These are phyloP conservation scores for Pichia thaimueangensis DNA, from an alignment of 805 yeast species.

Conservation along the genomic window DNA sequence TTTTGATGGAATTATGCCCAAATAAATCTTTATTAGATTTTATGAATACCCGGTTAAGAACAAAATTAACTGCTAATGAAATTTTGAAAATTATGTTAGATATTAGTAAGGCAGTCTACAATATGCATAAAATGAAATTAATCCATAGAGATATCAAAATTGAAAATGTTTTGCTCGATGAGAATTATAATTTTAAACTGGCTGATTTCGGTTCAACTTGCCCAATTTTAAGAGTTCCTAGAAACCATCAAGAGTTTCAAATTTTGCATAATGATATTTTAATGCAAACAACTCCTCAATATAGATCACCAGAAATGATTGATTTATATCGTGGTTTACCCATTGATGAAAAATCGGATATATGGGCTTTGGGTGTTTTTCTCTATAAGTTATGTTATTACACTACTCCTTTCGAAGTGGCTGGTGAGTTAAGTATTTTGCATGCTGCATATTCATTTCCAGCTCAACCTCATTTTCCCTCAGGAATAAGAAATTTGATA, in stretches of 20 bases:
- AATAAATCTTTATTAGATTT: constrained; percentile 80
- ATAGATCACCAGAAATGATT: constrained; percentile 93
- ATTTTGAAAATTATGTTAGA: constrained; percentile 80
- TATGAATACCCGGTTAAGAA: constrained; percentile 80
- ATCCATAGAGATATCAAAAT: constrained; percentile 93
- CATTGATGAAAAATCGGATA: constrained; percentile 86
- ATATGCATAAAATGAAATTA: constrained; percentile 75
- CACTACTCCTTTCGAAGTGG: constrained; percentile 91
- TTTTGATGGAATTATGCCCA: constrained; percentile 90
- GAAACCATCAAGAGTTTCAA: constrained; percentile 65
- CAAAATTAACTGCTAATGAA: constrained; percentile 70
- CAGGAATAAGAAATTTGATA: constrained; percentile 67
- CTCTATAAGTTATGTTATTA: constrained; percentile 86
- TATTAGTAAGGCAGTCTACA: constrained; percentile 68
- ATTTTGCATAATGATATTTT: constrained; percentile 77
- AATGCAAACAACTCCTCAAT: constrained; percentile 92
- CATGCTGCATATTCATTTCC: constrained; percentile 82
- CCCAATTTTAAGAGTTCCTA: constrained; percentile 65
- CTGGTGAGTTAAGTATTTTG: constrained; percentile 77
- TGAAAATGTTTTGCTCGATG: constrained; percentile 83
- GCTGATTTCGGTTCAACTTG: constrained; percentile 94
- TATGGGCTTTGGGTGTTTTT: constrained; percentile 95
- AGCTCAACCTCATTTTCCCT: constrained; percentile 58
- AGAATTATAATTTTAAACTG: constrained; percentile 62
- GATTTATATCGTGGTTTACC: constrained; percentile 79